These are phyloP conservation scores for Malus sieversii DNA, from an alignment of 306 rosid species.

Conservation along the genomic window DNA sequence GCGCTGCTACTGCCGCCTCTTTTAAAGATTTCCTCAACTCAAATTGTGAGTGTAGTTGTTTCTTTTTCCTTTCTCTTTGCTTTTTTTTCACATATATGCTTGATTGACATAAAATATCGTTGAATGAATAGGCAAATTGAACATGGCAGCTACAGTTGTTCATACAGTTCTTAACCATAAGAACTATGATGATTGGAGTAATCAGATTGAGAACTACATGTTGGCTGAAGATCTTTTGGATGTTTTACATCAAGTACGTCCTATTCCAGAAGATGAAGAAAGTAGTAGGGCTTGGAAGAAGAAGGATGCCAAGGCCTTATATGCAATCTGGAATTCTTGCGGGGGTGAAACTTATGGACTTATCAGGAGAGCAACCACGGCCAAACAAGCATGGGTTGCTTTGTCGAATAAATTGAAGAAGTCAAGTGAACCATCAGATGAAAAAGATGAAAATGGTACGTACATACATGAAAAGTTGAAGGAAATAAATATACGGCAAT, in stretches of 20 bases:
- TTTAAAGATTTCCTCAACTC: too few species aligned
- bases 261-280: too few species aligned
- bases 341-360: neutral
- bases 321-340: neutral
- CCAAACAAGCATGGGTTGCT: neutral
- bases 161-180: neutral
- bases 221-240: constrained; percentile 9
- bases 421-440: too few species aligned
- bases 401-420: neutral
- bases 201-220: neutral
- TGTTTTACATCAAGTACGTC: neutral
- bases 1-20: too few species aligned
- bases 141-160: neutral
- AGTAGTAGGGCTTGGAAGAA: neutral
- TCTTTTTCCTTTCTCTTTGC: neutral
- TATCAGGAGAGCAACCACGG: neutral
- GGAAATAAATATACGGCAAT: too few species aligned
- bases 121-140: neutral
- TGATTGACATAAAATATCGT: neutral
- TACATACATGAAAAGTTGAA: too few species aligned
- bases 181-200: constrained; percentile 9
- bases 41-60: too few species aligned
- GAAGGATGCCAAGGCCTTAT: neutral
- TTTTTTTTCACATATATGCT: neutral
- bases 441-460: too few species aligned